Conservation (phyloP, 2,329 filamentous ascomycete genomes). For the Myotisia sp. region DNA sequence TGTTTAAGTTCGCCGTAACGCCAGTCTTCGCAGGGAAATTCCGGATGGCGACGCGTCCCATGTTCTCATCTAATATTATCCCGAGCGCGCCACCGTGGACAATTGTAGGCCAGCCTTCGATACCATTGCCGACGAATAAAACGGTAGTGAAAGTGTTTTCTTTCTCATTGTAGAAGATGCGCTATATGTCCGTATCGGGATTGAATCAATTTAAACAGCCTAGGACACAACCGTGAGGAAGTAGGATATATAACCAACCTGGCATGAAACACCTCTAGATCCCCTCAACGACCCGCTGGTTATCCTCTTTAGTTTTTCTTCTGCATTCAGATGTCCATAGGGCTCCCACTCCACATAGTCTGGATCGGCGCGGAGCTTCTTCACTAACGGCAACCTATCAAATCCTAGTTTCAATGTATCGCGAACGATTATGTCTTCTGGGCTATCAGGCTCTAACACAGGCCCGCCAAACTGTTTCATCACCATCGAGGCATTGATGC, state of each 20-base stretch:
- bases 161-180: constrained; percentile 47
- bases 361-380: constrained; percentile 24
- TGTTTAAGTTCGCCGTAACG: constrained; percentile 42
- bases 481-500: background rate
- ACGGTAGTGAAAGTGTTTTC: constrained; percentile 48
- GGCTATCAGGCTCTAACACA: constrained; percentile 20
- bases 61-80: constrained; percentile 54
- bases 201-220: background rate
- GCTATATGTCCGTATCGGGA: constrained; percentile 28
- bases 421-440: constrained; percentile 20
- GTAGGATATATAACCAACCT: constrained; percentile 20
- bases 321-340: constrained; percentile 24
- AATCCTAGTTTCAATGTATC: constrained; percentile 20
- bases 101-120: constrained; percentile 56
- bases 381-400: constrained; percentile 26
- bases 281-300: constrained; percentile 29
- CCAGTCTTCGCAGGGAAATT: constrained; percentile 37
- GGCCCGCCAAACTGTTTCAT: constrained; percentile 3
- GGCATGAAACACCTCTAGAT: constrained; percentile 27
- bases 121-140: constrained; percentile 51
- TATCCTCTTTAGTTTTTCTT: constrained; percentile 22
- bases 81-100: constrained; percentile 58
- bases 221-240: background rate
- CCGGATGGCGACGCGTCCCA: constrained; percentile 47
- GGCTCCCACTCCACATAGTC: constrained; percentile 28